Base-by-base conservation (phyloP, 192 early-diverging fungal genomes). In the Funneliformis geosporum region DNA sequence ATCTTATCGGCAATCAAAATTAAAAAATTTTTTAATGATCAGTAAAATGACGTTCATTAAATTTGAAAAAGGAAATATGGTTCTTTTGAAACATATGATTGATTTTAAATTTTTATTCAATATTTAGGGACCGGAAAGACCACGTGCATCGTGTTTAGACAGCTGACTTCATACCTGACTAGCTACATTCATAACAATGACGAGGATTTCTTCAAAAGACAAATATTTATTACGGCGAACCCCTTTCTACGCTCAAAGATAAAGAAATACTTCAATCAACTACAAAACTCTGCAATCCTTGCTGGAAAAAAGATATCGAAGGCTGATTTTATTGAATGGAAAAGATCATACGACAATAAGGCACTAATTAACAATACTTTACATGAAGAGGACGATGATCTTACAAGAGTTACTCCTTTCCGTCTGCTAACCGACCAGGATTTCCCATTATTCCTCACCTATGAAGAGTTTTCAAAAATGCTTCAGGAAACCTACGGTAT, bases 171-270 rank as follows among this genome's bases (percentile, higher is more conserved):
- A 65, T 76, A 64, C n/a, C 16, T 61, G 4, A 60, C 5, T 55
- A 62, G 25, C 14, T 11, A 76, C n/a, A 14, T n/a, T 44, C 2
- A 62, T 42, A 12, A 55, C 50, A 33, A 18, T 47, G 42, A 18
- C 8, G 33, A 62, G 16, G 25, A 62, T 76, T 76, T 42, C 23
- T 5, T 42, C 39, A 76, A 62, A 76, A 76, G 75, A 6, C 75
- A 76, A 23, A 76, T 76, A 76, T 76, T 76, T 42, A 76, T 76
- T 62, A 76, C 75, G 40, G 60, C 27, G 38, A 76, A 40, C 4
- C 4, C 12, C 9, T 46, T 40, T 75, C 4, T 33, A 33, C 60
- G 75, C 23, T 1, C 0, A 8, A 33, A n/a, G 18, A 39, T 76
- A 8, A 76, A 64, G 60, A 18, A 76, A 10, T 44, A 62, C 10